Base-by-base conservation (phyloP, 805 yeast genomes). In the Citeromyces nyonsensis region DNA sequence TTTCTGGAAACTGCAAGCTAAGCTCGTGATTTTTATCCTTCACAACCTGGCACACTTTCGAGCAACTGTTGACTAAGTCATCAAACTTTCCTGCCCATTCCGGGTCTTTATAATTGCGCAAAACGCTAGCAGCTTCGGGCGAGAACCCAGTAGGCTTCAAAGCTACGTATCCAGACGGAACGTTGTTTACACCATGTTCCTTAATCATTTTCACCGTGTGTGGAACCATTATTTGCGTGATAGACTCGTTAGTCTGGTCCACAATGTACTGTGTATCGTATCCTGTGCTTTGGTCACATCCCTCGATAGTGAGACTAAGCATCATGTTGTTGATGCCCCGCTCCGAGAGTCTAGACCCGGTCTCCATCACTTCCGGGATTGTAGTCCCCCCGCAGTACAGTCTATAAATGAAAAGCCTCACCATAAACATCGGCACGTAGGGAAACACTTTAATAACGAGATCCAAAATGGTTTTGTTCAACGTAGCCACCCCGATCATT, bases 251-350 rank as follows among this genome's bases (percentile, higher is more conserved):
- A 12, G 88, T 79, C 49, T 75, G 77, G 12, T 53, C 44, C 25
- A 79, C 71, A 37, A 81, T 78, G 39, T 59, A 61, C 27, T 64
- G 47, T 25, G 76, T 72, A 51, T 71, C 74, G 28, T 71, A 59
- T n/a, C 45, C 36, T 27, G 69, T 66, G 36, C 67, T 68, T 26
- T 94, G 95, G 40, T 82, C 82, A 34, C 95, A 77, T 35, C 91
- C 94, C 56, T 86, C 97, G 33, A 86, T 85, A 10, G 95, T 83
- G 51, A 84, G 70, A 1, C 93, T 78, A n/a, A 86, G 60, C 94
- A 86, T 84, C 94, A 86, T 83, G 60, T 86, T 88, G 42, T 81
- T 72, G 47, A 85, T 80, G 7, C 94, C 94, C 38, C 94, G 65
- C 33, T 65, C 52, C 34, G 71, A 61, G 41, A 86, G 63, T 36